These are phyloP conservation scores for Panicum miliaceum DNA, from an alignment of 176 grass and related monocot genomes.

Conservation along the genomic window DNA sequence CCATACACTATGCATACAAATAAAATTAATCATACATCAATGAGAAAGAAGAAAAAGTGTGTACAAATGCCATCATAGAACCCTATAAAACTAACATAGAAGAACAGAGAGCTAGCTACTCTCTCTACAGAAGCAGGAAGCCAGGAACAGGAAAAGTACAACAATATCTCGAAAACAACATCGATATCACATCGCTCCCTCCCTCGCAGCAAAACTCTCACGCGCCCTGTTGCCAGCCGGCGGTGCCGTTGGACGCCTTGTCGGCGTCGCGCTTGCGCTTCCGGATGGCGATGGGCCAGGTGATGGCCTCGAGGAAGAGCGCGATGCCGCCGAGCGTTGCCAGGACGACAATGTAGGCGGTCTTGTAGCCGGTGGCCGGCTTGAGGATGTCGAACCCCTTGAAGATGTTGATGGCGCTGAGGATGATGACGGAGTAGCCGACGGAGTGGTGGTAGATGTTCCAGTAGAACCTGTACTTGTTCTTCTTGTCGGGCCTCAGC, in stretches of 20 bases:
- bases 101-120: not conserved
- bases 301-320: slow-evolving; percentile 71
- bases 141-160: slow-evolving; percentile 11
- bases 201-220: slow-evolving; percentile 53
- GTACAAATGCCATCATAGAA: slow-evolving; percentile 42
- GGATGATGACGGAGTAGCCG: slow-evolving; percentile 71
- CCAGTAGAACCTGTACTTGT: slow-evolving; percentile 96
- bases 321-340: slow-evolving; percentile 57
- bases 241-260: slow-evolving; percentile 45
- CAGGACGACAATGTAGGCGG: slow-evolving; percentile 71
- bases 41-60: not conserved
- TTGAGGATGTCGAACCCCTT: slow-evolving; percentile 84
- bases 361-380: slow-evolving; percentile 72
- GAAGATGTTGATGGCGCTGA: slow-evolving; percentile 81
- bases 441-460: slow-evolving; percentile 83
- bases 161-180: not conserved
- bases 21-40: slow-evolving; percentile 46
- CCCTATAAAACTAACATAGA: not conserved
- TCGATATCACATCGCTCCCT: not conserved
- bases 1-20: slow-evolving; percentile 39
- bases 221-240: slow-evolving; percentile 42
- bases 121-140: not conserved
- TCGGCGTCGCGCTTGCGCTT: slow-evolving; percentile 42
- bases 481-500: slow-evolving; percentile 78
- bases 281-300: slow-evolving; percentile 70